phyloP scores from a whole-genome alignment of 163 green algal genomes.

The Chlamydomonas reinhardtii region DNA sequence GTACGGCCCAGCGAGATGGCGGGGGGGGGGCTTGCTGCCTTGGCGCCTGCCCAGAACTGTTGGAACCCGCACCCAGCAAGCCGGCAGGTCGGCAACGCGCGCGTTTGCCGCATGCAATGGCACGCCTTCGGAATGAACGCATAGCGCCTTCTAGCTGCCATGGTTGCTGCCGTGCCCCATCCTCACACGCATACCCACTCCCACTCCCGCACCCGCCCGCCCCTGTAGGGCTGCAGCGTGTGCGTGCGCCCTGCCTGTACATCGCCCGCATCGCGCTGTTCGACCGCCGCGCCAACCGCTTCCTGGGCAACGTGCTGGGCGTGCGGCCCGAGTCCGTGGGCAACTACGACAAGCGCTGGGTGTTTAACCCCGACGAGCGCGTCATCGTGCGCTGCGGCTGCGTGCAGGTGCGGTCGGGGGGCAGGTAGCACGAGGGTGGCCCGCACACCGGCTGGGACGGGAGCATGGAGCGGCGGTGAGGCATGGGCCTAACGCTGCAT shows the following conservation, averaged over 20 bases:
- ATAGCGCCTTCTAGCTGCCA: too few relatives aligned
- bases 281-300: slow-evolving; percentile 60
- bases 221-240: slow-evolving; percentile 49
- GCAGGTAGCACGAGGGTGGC: neutral
- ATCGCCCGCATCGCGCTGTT: slow-evolving; percentile 68
- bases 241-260: slow-evolving; percentile 47
- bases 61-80: too few relatives aligned
- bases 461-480: too few relatives aligned
- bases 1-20: slow-evolving; percentile 16
- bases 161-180: neutral
- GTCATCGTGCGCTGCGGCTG: slow-evolving; percentile 58
- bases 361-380: slow-evolving; percentile 52
- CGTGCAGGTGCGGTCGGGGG: slow-evolving; percentile 52
- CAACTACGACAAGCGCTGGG: slow-evolving; percentile 53
- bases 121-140: too few relatives aligned
- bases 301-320: slow-evolving; percentile 68
- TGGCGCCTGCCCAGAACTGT: too few relatives aligned
- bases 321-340: slow-evolving; percentile 49
- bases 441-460: too few relatives aligned
- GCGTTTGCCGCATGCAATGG: too few relatives aligned
- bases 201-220: neutral
- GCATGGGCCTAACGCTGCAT: too few relatives aligned
- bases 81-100: too few relatives aligned
- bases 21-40: too few relatives aligned
- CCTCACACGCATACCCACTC: neutral